Percentiles rank a stretch among this genome's conserved stretches.
phyloP scores from a whole-genome alignment of 129 eudicot species.

The Ambrosia trifida region DNA sequence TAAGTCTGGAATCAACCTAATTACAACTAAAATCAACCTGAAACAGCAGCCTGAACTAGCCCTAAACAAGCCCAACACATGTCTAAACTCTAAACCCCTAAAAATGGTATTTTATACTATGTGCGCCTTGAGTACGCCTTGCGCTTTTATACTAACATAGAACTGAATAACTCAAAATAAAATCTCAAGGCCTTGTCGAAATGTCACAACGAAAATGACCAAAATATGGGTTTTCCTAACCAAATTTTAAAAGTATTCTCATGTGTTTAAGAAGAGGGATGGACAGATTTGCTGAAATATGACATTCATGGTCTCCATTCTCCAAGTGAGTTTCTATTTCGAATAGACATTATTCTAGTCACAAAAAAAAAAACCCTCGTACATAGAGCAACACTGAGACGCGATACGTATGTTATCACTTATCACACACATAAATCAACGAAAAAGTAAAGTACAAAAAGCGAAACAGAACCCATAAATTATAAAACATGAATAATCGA shows the following conservation, averaged over 20 bases:
- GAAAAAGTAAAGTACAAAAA: neutral
- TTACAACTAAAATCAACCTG: too few relatives aligned
- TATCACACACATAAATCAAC: neutral
- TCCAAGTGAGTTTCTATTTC: constrained; percentile 1
- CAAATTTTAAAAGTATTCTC: neutral
- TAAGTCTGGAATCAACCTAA: too few relatives aligned
- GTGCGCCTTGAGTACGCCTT: too few relatives aligned
- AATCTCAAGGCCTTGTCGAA: neutral
- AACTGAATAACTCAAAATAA: neutral
- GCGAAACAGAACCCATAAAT: neutral
- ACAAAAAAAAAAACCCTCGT: neutral
- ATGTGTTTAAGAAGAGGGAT: neutral
- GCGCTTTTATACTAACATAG: too few relatives aligned
- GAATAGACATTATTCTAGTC: neutral
- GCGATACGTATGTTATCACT: neutral
- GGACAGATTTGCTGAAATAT: neutral
- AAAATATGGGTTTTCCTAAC: constrained; percentile 8
- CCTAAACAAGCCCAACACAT: too few relatives aligned
- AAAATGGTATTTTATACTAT: too few relatives aligned
- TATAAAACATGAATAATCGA: neutral
- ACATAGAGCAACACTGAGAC: constrained; percentile 5
- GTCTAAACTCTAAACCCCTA: too few relatives aligned
- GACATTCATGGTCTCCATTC: neutral
- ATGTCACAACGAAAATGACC: neutral
- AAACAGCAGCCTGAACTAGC: too few relatives aligned